phyloP scores from a whole-genome alignment of 129 eudicot species.

The Helichrysum umbraculigerum region DNA sequence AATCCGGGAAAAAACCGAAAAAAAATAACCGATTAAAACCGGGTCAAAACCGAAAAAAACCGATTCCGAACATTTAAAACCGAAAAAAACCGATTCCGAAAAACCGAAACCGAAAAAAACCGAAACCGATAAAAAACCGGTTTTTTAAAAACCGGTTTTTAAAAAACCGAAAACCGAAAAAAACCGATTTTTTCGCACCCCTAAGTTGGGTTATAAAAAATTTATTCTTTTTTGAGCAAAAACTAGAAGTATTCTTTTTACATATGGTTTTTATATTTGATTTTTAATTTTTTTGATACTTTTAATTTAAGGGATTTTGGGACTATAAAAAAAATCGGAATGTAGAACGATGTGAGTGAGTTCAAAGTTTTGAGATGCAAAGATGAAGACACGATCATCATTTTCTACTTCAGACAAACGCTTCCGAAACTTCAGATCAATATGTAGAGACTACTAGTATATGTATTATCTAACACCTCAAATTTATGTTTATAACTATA shows the following conservation, averaged over 20 bases:
- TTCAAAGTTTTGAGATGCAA: not conserved
- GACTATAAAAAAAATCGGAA: not conserved
- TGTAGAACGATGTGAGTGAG: not conserved
- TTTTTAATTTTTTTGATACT: not conserved
- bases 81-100: no score
- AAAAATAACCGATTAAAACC: no score
- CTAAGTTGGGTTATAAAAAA: not conserved
- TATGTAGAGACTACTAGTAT: not conserved
- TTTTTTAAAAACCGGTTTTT: no score
- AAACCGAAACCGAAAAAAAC: no score
- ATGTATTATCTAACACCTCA: not conserved
- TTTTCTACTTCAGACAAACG: not conserved
- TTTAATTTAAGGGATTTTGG: not conserved
- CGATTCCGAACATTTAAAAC: no score
- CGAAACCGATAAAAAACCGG: no score
- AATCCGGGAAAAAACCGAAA: no score
- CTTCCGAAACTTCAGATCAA: not conserved
- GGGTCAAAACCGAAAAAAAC: no score
- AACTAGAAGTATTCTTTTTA: not conserved
- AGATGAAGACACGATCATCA: not conserved
- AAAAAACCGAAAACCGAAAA: no score
- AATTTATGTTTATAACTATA: not conserved
- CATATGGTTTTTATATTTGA: no score
- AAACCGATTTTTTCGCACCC: no score
- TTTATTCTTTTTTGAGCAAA: not conserved